These are phyloP conservation scores for Leccinum incarnatum DNA, from an alignment of 768 basidiomycete species.

Conservation along the genomic window DNA sequence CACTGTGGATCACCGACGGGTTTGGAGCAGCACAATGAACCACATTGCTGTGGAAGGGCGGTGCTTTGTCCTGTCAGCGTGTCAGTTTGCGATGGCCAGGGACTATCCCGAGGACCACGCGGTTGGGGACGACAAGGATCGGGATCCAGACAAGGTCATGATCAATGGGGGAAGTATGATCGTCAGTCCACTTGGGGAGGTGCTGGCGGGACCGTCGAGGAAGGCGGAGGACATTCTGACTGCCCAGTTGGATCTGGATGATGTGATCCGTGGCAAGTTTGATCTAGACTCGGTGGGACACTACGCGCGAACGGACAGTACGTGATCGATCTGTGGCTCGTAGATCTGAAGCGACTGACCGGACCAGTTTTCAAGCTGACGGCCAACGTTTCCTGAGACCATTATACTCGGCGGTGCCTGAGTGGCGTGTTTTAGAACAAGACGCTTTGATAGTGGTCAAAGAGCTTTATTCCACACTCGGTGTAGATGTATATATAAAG, in stretches of 20 bases:
- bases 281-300: constrained; percentile 63
- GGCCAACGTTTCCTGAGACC: not conserved
- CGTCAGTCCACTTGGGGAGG: constrained; percentile 51
- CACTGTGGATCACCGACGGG: constrained; percentile 57
- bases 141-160: constrained; percentile 49
- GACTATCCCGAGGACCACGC: constrained; percentile 52
- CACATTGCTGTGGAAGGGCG: constrained; percentile 69
- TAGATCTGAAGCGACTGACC: constrained; percentile 4
- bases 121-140: constrained; percentile 36
- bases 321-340: constrained; percentile 17
- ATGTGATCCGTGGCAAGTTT: constrained; percentile 55
- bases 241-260: constrained; percentile 58
- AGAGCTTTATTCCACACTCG: constrained; percentile 16
- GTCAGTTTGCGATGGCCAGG: constrained; percentile 53
- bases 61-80: constrained; percentile 65
- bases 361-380: constrained; percentile 29
- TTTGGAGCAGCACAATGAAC: constrained; percentile 56
- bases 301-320: constrained; percentile 58
- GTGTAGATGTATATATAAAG: constrained; percentile 32
- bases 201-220: constrained; percentile 59
- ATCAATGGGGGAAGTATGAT: constrained; percentile 64
- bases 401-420: not conserved
- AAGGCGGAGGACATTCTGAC: constrained; percentile 52
- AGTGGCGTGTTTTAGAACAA: not conserved
- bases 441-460: constrained; percentile 5